Percentiles rank a stretch among this genome's conserved stretches.
Conservation (phyloP, 2,329 filamentous ascomycete genomes). For the Lasiodiplodia sp. region DNA sequence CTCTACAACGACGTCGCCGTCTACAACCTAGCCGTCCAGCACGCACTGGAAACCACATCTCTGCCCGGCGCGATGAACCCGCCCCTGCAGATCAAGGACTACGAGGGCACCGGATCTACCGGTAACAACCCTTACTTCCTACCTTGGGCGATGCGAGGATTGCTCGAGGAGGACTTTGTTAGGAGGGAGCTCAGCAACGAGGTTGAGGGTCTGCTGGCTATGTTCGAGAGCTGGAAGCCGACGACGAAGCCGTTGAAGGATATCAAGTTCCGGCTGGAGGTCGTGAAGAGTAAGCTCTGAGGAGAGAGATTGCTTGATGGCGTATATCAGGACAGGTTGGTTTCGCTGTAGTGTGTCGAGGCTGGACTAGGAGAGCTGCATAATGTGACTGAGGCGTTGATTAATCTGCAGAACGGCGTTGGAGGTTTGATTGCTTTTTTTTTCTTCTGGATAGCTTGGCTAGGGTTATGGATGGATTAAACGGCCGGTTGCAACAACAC, state of each 20-base stretch:
- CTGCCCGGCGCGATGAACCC: conserved; percentile 38
- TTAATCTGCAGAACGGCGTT: conserved; percentile 5
- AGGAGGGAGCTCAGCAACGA: conserved; percentile 80
- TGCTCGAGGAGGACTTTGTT: conserved; percentile 91
- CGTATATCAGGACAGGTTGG: background rate
- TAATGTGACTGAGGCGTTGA: conserved; percentile 5
- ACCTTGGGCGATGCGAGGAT: conserved; percentile 93
- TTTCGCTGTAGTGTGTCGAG: background rate
- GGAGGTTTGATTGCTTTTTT: background rate
- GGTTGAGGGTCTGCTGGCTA: conserved; percentile 77
- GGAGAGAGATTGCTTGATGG: background rate
- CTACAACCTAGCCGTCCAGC: conserved; percentile 68
- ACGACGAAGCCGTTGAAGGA: conserved; percentile 90
- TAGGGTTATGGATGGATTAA: background rate
- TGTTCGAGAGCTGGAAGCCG: conserved; percentile 96
- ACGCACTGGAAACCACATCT: conserved; percentile 57
- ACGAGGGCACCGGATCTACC: conserved; percentile 38
- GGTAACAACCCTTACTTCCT: conserved; percentile 85
- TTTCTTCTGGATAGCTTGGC: background rate
- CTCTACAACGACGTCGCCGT: conserved; percentile 90
- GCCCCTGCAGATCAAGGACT: conserved; percentile 43
- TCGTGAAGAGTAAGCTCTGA: conserved; percentile 81
- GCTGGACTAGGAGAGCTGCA: background rate
- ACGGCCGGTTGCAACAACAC: background rate
- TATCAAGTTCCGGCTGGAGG: conserved; percentile 93